phyloP scores from a whole-genome alignment of 148 eudicot species.

The Drosera capensis region DNA sequence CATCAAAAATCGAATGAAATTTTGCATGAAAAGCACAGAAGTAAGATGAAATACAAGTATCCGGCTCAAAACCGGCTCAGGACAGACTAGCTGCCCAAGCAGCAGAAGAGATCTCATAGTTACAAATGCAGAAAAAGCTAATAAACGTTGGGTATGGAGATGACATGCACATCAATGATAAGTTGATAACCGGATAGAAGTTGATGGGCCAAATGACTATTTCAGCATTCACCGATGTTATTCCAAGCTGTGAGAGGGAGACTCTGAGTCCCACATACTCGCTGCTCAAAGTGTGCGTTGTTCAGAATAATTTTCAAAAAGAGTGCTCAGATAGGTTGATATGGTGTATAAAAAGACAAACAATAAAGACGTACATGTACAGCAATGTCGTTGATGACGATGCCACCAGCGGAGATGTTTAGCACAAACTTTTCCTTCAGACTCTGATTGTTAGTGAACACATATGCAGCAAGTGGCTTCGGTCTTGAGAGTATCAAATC shows the following conservation, averaged over 20 bases:
- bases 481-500: constrained; percentile 25
- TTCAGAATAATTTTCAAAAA: too few relatives aligned
- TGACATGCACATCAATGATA: too few relatives aligned
- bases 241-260: too few relatives aligned
- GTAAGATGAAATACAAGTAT: background rate
- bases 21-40: background rate
- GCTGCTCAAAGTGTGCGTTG: background rate
- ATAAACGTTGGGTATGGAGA: too few relatives aligned
- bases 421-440: constrained; percentile 32
- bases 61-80: background rate
- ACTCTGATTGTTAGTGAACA: constrained; percentile 42
- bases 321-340: too few relatives aligned
- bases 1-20: background rate
- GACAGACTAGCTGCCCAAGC: too few relatives aligned
- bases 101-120: too few relatives aligned
- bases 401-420: constrained; percentile 38
- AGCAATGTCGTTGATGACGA: constrained; percentile 39
- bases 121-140: too few relatives aligned
- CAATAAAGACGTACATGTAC: constrained; percentile 25
- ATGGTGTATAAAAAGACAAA: background rate
- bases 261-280: too few relatives aligned
- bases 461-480: constrained; percentile 57
- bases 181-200: too few relatives aligned
- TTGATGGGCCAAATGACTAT: too few relatives aligned
- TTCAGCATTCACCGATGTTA: too few relatives aligned